A percentile compares a stretch with the other conserved stretches of the same genome.
Conservation (phyloP, 768 basidiomycete species). For the Lactarius evosmus region DNA sequence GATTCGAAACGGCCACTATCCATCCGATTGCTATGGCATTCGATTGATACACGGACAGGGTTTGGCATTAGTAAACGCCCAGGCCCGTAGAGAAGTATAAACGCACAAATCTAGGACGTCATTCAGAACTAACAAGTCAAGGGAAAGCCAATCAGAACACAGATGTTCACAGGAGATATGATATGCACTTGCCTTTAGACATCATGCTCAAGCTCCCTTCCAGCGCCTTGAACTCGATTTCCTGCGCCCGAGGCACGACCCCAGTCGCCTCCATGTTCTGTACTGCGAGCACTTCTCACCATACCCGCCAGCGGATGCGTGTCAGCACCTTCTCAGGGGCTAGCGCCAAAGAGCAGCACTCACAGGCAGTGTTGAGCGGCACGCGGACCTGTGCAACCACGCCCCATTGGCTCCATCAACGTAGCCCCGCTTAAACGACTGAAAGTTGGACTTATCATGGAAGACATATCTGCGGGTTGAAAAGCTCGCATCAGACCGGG, state of each 20-base stretch:
- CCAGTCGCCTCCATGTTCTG: constrained; percentile 89
- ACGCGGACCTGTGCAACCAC: constrained; percentile 63
- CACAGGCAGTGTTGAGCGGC: constrained; percentile 71
- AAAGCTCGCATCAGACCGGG: not conserved
- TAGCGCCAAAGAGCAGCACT: constrained; percentile 17
- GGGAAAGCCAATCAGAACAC: constrained; percentile 14
- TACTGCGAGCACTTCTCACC: constrained; percentile 61
- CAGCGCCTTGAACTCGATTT: constrained; percentile 85
- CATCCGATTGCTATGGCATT: constrained; percentile 63
- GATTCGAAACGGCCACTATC: constrained; percentile 84
- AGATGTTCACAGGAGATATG: constrained; percentile 1
- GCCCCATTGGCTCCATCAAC: constrained; percentile 27
- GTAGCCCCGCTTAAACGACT: constrained; percentile 33
- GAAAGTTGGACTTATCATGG: constrained; percentile 58
- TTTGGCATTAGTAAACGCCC: not conserved
- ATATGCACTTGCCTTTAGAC: constrained; percentile 60
- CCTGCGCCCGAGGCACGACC: constrained; percentile 67
- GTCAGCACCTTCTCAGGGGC: not conserved
- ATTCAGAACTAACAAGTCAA: constrained; percentile 52
- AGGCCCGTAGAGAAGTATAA: constrained; percentile 5
- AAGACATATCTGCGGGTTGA: constrained; percentile 58
- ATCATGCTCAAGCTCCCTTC: constrained; percentile 83
- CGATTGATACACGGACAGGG: not conserved
- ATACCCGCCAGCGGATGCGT: not conserved
- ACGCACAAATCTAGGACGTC: constrained; percentile 74